Evolutionary conservation across 164 flowering plant species (phyloP).

Genomic region (Magnolia changhungtana): DNA sequence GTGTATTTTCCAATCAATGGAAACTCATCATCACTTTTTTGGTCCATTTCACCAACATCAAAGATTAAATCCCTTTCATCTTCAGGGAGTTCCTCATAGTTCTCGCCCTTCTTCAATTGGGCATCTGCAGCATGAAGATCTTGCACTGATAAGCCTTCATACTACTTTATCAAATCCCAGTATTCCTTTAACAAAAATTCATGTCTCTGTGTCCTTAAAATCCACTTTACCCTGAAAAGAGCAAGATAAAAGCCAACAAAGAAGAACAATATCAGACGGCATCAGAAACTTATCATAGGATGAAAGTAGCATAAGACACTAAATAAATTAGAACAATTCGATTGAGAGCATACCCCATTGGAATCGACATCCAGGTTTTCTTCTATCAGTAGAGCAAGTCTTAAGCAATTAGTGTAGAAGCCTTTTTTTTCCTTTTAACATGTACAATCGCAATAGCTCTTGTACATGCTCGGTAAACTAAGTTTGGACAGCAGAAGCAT

Average conservation of each 20-base stretch:
- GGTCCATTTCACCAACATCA: constrained; percentile 29
- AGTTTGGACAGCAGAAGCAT: too few species aligned
- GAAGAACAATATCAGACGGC: not conserved
- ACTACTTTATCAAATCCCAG: too few species aligned
- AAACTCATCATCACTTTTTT: constrained; percentile 1
- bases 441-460: too few species aligned
- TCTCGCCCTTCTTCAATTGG: too few species aligned
- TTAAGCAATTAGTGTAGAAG: constrained; percentile 58
- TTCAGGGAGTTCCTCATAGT: too few species aligned
- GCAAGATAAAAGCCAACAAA: not conserved
- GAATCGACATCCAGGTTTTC: constrained; percentile 48
- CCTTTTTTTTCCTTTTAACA: constrained; percentile 35
- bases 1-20: constrained; percentile 9
- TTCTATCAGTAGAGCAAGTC: constrained; percentile 52
- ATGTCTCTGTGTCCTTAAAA: constrained; percentile 49
- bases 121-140: too few species aligned
- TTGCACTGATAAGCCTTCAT: too few species aligned
- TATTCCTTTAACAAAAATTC: constrained; percentile 58
- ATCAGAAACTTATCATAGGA: too few species aligned
- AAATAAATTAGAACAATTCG: not conserved
- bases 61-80: constrained; percentile 5
- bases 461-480: too few species aligned
- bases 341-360: constrained; percentile 55
- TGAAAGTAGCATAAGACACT: not conserved
- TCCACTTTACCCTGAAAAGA: constrained; percentile 51